These are phyloP conservation scores for Rhynchosporium secalis DNA, from an alignment of 2,329 filamentous ascomycete species.

Conservation along the genomic window DNA sequence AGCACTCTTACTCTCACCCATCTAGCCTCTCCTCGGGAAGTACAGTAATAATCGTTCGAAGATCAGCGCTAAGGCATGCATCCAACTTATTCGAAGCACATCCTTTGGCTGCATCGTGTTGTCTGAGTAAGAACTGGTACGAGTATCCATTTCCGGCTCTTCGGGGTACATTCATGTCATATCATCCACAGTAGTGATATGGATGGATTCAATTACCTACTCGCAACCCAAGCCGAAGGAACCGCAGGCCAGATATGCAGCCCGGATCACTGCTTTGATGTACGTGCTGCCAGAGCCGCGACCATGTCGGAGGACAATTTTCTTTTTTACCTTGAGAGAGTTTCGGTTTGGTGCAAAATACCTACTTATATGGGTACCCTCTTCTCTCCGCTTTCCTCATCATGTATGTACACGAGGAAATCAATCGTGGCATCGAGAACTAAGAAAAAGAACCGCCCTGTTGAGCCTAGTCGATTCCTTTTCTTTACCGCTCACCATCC, in stretches of 20 bases:
- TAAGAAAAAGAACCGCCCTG: background rate
- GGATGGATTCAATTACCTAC: background rate
- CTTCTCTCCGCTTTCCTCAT: background rate
- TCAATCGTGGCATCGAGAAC: background rate
- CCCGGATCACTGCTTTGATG: constrained; percentile 9
- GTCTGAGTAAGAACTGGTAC: constrained; percentile 17
- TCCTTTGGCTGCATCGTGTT: constrained; percentile 6
- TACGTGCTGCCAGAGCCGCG: background rate
- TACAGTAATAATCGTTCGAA: background rate
- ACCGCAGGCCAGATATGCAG: constrained; percentile 8
- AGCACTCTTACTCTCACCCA: background rate
- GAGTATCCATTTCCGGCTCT: background rate
- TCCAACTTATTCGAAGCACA: constrained; percentile 8
- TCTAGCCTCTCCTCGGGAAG: background rate
- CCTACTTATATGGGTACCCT: no score
- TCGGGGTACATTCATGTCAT: background rate
- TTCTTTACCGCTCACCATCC: constrained; percentile 20
- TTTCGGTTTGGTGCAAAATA: no score
- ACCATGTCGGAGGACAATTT: background rate
- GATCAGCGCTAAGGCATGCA: constrained; percentile 22
- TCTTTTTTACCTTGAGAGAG: background rate
- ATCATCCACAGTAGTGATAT: background rate
- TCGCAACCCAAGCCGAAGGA: background rate
- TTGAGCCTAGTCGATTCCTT: background rate
- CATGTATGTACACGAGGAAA: background rate